Percentiles rank a stretch among this genome's conserved stretches.
Evolutionary conservation across 257 asterid species (phyloP).

Genomic region (Gynochthodes officinalis): DNA sequence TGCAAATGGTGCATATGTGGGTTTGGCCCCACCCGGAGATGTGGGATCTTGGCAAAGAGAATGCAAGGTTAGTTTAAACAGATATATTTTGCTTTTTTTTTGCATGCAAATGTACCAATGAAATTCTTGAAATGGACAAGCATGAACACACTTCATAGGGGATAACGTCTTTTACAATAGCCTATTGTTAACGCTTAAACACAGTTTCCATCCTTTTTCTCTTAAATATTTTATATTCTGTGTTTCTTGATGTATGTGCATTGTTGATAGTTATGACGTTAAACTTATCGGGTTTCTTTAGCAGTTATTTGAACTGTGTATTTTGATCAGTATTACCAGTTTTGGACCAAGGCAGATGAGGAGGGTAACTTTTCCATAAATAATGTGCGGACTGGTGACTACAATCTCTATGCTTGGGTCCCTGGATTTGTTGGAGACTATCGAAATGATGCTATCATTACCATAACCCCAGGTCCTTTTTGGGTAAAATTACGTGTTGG

Average conservation of each 20-base stretch:
- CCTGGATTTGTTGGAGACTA: constrained; percentile 75
- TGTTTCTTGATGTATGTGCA: not conserved
- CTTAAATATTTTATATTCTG: not conserved
- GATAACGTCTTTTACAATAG: not conserved
- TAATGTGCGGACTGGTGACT: constrained; percentile 42
- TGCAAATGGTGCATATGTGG: constrained; percentile 56
- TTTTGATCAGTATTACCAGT: constrained; percentile 58
- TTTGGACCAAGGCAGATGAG: constrained; percentile 58
- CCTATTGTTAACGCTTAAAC: not conserved
- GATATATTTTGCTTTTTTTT: not conserved
- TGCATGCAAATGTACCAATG: not conserved
- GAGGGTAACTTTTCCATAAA: constrained; percentile 50
- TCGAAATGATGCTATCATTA: constrained; percentile 30
- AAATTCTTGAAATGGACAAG: constrained; percentile 4
- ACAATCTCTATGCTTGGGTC: constrained; percentile 60
- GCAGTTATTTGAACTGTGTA: not conserved
- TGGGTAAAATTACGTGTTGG: not conserved
- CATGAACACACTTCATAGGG: not conserved
- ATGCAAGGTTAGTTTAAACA: constrained; percentile 56
- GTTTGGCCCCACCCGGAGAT: constrained; percentile 72
- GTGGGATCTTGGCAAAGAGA: constrained; percentile 75
- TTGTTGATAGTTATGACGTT: no score
- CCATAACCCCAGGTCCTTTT: constrained; percentile 46
- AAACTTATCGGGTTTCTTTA: no score
- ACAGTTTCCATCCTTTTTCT: not conserved